Conservation (phyloP, 345 rosid species). For the Eucalyptus microcorys region DNA sequence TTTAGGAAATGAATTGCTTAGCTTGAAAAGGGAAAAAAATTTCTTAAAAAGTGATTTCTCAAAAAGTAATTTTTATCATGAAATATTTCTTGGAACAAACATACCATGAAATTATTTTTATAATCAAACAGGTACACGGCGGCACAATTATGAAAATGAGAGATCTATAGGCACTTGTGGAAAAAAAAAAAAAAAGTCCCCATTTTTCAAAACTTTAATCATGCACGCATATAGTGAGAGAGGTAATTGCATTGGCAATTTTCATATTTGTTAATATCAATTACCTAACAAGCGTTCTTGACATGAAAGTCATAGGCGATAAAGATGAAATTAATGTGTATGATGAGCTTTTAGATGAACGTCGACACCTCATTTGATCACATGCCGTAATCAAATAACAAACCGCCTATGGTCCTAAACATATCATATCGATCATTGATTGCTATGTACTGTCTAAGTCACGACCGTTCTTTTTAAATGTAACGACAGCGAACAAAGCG, state of each 20-base stretch:
- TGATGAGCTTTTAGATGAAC: not conserved
- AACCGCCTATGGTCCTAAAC: not conserved
- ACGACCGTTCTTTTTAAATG: not conserved
- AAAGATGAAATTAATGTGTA: not conserved
- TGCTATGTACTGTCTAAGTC: not conserved
- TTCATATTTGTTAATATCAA: not conserved
- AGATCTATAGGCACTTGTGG: not conserved
- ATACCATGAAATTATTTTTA: not conserved
- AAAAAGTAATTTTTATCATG: not conserved
- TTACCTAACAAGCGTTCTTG: not conserved
- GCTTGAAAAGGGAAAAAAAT: fast-evolving
- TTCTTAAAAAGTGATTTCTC: not conserved
- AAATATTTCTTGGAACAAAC: not conserved
- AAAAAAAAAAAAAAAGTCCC: not conserved
- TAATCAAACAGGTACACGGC: fast-evolving
- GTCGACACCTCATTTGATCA: not conserved
- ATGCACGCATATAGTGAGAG: not conserved
- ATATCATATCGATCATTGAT: fast-evolving
- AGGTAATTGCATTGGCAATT: not conserved
- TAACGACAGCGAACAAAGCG: not conserved
- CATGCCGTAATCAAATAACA: not conserved
- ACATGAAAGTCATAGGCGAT: not conserved
- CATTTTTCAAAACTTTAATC: not conserved
- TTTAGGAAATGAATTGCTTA: not conserved
- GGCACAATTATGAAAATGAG: not conserved